phyloP scores from a whole-genome alignment of 352 stramenopile species.

The Pythium periplocum region DNA sequence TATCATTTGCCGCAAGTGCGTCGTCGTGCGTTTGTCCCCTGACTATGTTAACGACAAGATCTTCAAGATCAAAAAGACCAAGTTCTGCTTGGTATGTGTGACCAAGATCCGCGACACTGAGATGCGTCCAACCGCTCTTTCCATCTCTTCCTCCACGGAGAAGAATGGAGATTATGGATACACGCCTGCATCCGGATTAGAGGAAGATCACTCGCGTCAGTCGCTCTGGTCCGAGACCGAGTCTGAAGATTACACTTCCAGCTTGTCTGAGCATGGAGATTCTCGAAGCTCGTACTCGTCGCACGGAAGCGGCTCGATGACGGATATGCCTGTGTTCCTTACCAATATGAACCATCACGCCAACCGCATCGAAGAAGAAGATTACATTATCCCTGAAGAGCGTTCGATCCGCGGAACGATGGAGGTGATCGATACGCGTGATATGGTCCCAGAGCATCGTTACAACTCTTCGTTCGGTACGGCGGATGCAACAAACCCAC shows the following conservation, averaged over 20 bases:
- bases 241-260: conserved; percentile 34
- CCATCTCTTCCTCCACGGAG: too few relatives aligned
- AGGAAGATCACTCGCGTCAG: conserved; percentile 15
- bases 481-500: too few relatives aligned
- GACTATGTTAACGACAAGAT: conserved; percentile 25
- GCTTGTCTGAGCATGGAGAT: conserved; percentile 17
- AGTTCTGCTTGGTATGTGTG: conserved; percentile 56
- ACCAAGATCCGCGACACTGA: conserved; percentile 35
- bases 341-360: too few relatives aligned
- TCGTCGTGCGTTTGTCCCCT: conserved; percentile 42
- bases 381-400: too few relatives aligned
- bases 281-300: conserved; percentile 24
- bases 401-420: too few relatives aligned
- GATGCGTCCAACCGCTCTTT: conserved; percentile 2
- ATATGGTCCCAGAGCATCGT: too few relatives aligned
- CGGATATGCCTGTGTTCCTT: too few relatives aligned
- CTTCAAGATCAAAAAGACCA: conserved; percentile 50
- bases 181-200: conserved; percentile 2
- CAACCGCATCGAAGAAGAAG: too few relatives aligned
- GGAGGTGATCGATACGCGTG: too few relatives aligned
- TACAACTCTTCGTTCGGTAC: too few relatives aligned
- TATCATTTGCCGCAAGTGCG: conserved; percentile 65
- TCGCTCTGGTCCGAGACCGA: conserved; percentile 45
- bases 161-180: too few relatives aligned
- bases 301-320: too few relatives aligned